phyloP scores from a whole-genome alignment of 352 stramenopile genomes.

The Phytopythium delawarense region DNA sequence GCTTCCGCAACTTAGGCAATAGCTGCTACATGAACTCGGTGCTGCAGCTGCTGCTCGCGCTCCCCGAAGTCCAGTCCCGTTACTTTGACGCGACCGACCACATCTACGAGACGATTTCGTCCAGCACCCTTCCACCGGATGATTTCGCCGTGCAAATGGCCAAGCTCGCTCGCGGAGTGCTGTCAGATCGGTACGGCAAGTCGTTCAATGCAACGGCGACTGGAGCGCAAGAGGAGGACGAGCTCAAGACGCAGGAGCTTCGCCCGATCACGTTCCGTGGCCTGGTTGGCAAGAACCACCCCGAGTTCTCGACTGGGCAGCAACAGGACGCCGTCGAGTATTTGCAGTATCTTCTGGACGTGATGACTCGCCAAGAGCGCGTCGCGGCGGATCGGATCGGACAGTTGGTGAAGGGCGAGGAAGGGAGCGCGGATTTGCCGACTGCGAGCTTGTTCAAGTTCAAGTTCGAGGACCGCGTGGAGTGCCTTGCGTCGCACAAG shows the following conservation, averaged over 20 bases:
- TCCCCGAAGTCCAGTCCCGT: constrained; percentile 68
- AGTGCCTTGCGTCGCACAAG: constrained; percentile 67
- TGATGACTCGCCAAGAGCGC: constrained; percentile 86
- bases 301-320: constrained; percentile 95
- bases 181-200: constrained; percentile 85
- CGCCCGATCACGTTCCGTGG: constrained; percentile 92
- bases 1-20: constrained; percentile 99
- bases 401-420: constrained; percentile 29
- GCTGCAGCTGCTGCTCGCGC: constrained; percentile 91
- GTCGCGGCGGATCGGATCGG: constrained; percentile 46
- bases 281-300: constrained; percentile 93
- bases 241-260: constrained; percentile 38
- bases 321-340: constrained; percentile 99
- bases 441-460: constrained; percentile 94
- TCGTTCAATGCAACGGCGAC: constrained; percentile 21
- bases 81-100: constrained; percentile 57
- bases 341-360: constrained; percentile 94
- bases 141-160: constrained; percentile 93
- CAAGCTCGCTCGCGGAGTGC: constrained; percentile 88
- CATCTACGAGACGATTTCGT: constrained; percentile 50
- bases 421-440: constrained; percentile 28
- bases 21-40: constrained; percentile 99
- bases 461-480: constrained; percentile 77
- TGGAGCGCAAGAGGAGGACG: constrained; percentile 28
- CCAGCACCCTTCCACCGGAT: constrained; percentile 27